phyloP scores from a whole-genome alignment of 495 filamentous ascomycete genomes.

The Penicillium bialowiezense region DNA sequence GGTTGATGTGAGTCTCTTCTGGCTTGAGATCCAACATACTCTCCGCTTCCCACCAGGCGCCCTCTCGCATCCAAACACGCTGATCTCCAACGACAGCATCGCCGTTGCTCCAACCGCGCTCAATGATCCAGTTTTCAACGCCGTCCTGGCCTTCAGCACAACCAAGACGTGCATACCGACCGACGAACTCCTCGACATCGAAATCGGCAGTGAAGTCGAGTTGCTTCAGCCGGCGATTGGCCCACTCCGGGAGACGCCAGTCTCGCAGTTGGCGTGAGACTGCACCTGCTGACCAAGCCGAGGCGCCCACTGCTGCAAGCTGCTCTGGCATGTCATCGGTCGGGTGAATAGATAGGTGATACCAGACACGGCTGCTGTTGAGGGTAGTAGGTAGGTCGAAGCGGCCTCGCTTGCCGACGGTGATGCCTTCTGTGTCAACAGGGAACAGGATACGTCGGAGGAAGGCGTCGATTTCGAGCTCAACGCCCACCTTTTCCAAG shows the following conservation, averaged over 20 bases:
- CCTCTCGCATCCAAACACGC: constrained; percentile 92
- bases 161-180: constrained; percentile 76
- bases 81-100: constrained; percentile 89
- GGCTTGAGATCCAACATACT: constrained; percentile 92
- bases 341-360: constrained; percentile 87
- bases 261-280: constrained; percentile 89
- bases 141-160: constrained; percentile 90
- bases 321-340: constrained; percentile 79
- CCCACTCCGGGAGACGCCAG: constrained; percentile 95
- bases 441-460: constrained; percentile 82
- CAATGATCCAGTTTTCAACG: constrained; percentile 91
- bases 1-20: constrained; percentile 32
- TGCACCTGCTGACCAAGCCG: constrained; percentile 84
- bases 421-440: constrained; percentile 67
- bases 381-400: constrained; percentile 68
- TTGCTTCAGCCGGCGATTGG: constrained; percentile 83
- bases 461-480: constrained; percentile 81
- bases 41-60: constrained; percentile 96
- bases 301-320: constrained; percentile 55
- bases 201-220: constrained; percentile 98
- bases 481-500: constrained; percentile 78
- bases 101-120: constrained; percentile 97
- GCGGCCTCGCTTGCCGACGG: constrained; percentile 68
- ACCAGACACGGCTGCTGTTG: constrained; percentile 87
- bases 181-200: constrained; percentile 86